A percentile compares a stretch with the other conserved stretches of the same genome.
phyloP scores from a whole-genome alignment of 1,284 basidiomycete genomes.

The Golubevia pallescens region DNA sequence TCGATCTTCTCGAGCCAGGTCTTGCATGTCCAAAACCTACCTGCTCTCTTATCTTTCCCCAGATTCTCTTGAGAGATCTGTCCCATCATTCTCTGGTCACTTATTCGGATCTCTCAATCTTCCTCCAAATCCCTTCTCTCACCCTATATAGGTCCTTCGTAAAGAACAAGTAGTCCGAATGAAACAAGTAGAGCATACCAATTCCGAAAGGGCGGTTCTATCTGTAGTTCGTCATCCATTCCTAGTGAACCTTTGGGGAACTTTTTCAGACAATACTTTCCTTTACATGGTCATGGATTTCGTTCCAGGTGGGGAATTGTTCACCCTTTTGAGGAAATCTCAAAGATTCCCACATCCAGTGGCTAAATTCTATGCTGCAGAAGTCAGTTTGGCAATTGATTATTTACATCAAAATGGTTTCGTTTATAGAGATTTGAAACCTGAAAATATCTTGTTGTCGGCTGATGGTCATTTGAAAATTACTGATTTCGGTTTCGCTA shows the following conservation, averaged over 20 bases:
- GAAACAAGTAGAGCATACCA: slow-evolving; percentile 98
- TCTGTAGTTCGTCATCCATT: slow-evolving; percentile 90
- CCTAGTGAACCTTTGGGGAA: slow-evolving; percentile 97
- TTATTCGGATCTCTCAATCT: no score
- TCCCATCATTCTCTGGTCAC: no score
- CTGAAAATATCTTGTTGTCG: slow-evolving; percentile 92
- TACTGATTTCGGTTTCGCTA: slow-evolving; percentile 97
- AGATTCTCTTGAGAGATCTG: no score
- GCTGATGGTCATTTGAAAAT: slow-evolving; percentile 97
- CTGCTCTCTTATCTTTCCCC: no score
- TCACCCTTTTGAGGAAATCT: slow-evolving; percentile 66
- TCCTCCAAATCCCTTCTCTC: neutral
- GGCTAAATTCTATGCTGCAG: slow-evolving; percentile 98
- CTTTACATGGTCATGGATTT: slow-evolving; percentile 99
- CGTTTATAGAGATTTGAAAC: slow-evolving; percentile 96
- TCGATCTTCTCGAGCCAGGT: no score
- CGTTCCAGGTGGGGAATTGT: slow-evolving; percentile 95
- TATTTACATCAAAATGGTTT: slow-evolving; percentile 89
- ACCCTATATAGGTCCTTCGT: slow-evolving; percentile 22
- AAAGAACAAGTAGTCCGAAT: slow-evolving; percentile 86
- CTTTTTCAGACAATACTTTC: slow-evolving; percentile 90
- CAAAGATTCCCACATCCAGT: slow-evolving; percentile 97
- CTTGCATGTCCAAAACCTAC: no score
- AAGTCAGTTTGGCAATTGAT: slow-evolving; percentile 92
- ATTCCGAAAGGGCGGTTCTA: slow-evolving; percentile 91